A percentile compares a stretch with the other conserved stretches of the same genome.
Evolutionary conservation across 352 stramenopile species (phyloP).

Genomic region (Phytophthora fragariae): DNA sequence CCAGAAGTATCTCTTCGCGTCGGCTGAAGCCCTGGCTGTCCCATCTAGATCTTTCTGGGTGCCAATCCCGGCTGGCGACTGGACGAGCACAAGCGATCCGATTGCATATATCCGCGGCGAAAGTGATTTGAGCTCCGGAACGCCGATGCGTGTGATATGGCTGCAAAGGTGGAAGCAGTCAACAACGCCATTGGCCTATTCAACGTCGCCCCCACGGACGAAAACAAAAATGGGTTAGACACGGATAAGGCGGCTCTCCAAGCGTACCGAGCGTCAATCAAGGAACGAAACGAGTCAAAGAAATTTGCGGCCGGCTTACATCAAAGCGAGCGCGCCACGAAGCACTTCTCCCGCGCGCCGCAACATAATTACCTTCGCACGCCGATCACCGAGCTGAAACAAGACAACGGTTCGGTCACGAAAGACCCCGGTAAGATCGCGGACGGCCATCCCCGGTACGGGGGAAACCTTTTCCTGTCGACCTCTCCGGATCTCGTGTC

Average conservation of each 20-base stretch:
- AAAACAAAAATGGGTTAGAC: slow-evolving; percentile 3
- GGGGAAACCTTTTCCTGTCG: slow-evolving; percentile 16
- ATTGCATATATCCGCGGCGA: slow-evolving; percentile 20
- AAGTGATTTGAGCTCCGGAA: slow-evolving; percentile 13
- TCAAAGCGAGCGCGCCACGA: slow-evolving; percentile 13
- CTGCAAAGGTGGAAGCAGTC: neutral
- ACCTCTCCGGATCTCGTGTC: slow-evolving; percentile 19
- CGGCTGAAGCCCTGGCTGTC: neutral
- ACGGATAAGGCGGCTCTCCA: slow-evolving; percentile 5
- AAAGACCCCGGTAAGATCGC: slow-evolving; percentile 10
- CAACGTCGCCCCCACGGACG: neutral
- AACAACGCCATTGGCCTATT: slow-evolving; percentile 15
- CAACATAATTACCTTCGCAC: slow-evolving; percentile 17
- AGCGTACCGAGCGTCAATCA: neutral
- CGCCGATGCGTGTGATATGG: neutral
- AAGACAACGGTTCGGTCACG: slow-evolving; percentile 7
- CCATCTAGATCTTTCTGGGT: slow-evolving; percentile 14
- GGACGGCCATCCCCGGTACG: slow-evolving; percentile 8
- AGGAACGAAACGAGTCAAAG: slow-evolving; percentile 17
- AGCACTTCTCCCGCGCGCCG: slow-evolving; percentile 18
- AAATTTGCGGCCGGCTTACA: slow-evolving; percentile 27
- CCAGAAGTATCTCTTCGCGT: neutral
- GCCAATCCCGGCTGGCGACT: slow-evolving; percentile 22
- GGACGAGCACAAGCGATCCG: slow-evolving; percentile 23
- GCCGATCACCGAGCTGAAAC: neutral